Evolutionary conservation across 2,329 filamentous ascomycete genomes (phyloP).

Genomic region (Epicoccum sorghinum): DNA sequence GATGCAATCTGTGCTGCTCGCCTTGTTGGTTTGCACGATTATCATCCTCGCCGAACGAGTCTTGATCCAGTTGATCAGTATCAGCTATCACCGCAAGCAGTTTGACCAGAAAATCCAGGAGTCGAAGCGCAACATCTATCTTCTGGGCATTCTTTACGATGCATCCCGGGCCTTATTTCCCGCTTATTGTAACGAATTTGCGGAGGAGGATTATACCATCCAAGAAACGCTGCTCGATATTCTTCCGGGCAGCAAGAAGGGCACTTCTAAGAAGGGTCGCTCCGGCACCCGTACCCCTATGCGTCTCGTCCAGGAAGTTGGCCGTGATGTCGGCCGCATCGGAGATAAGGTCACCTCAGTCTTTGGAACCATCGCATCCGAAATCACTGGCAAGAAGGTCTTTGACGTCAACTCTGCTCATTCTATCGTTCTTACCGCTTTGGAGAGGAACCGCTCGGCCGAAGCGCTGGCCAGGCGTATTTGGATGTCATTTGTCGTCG

Average conservation of each 20-base stretch:
- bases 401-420: slow-evolving; percentile 93
- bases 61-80: slow-evolving; percentile 81
- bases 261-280: slow-evolving; percentile 51
- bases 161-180: slow-evolving; percentile 88
- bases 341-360: slow-evolving; percentile 93
- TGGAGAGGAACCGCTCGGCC: slow-evolving; percentile 82
- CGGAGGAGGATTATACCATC: slow-evolving; percentile 90
- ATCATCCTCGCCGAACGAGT: slow-evolving; percentile 79
- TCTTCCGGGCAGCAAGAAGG: slow-evolving; percentile 64
- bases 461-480: slow-evolving; percentile 93
- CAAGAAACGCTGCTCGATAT: slow-evolving; percentile 70
- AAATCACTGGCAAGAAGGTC: slow-evolving; percentile 93
- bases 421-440: slow-evolving; percentile 84
- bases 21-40: slow-evolving; percentile 70
- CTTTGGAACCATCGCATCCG: slow-evolving; percentile 90
- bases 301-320: slow-evolving; percentile 71
- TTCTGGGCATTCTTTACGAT: slow-evolving; percentile 86
- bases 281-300: slow-evolving; percentile 76
- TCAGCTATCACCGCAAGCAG: slow-evolving; percentile 84
- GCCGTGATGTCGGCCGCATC: slow-evolving; percentile 72
- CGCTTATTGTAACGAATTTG: slow-evolving; percentile 88
- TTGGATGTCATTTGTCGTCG: slow-evolving; percentile 98
- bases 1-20: slow-evolving; percentile 69
- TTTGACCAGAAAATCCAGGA: slow-evolving; percentile 84
- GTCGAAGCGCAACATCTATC: slow-evolving; percentile 83